Evolutionary conservation across 2,329 filamentous ascomycete genomes (phyloP), one percentile per base, ranked within the genome.

Genomic region (Acephala macrosclerotiorum): DNA sequence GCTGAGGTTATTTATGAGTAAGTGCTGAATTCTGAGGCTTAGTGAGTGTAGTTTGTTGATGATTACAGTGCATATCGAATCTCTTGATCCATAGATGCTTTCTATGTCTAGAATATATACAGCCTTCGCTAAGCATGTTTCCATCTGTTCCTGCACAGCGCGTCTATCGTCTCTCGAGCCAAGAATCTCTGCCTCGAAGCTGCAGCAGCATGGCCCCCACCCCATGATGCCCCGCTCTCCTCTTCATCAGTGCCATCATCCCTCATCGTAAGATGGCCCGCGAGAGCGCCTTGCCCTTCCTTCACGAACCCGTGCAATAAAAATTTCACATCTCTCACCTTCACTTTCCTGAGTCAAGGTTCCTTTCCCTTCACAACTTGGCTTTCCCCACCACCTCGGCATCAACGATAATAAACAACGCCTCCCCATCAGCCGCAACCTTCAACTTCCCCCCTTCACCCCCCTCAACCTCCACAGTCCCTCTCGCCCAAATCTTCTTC

Each of bases 401-500:
- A 45, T 67, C 65, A 22, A 73, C 55, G 36, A 66, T 55, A 38
- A 75, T 38, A 29, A 74, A 90, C 70, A 89, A 71, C n/a, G 79
- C 82, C 35, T 89, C 85, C 0, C 78, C 85, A 22, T 72, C 80
- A 5, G 87, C 83, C 72, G 85, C 79, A 42, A 85, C 76, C 2
- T 33, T 33, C 29, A 33, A 33, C 29, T 33, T 33, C 29, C 29
- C 29, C 29, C 29, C 29, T 5, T 71, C 76, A 1, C 84, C 83
- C 2, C 80, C 71, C 1, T 80, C 82, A 66, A 85, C 80, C 72
- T 84, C 82, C 22, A 89, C 75, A 36, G 78, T 79, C 1, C 79
- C 84, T 57, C 79, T 78, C 8, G 83, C 74, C 70, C 78, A 87
- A 20, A 82, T 77, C 77, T 90, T 90, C 69, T 85, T 80, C 3